Base-by-base conservation (phyloP, 1,284 basidiomycete genomes). In the Ustilago bromivora region DNA sequence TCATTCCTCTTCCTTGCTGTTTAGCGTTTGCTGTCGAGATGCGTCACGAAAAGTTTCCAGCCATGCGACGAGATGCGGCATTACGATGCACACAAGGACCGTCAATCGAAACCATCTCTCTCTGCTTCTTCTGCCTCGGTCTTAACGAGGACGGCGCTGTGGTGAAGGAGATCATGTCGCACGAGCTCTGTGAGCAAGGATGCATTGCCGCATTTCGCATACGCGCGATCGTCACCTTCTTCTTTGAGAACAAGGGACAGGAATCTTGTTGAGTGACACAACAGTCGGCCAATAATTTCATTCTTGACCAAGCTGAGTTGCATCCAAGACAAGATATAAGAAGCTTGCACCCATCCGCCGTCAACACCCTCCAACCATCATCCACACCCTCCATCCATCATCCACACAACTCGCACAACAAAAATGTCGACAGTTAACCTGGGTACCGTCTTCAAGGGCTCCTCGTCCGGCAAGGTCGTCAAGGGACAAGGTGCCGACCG, bases 371-470 rank as follows among this genome's bases (percentile, higher is more conserved):
- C 15, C 15, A 12, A 19, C 15, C 36, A 32, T 23, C 46, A 35
- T 10, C 47, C 38, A 6, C 15, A 38, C 19, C 12, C 35, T 11
- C 15, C 15, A 12, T 35, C 15, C 36, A 32, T 23, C 46, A 35
- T 10, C 47, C 38, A 6, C 6, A 38, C 19, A 28, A 8, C 23
- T 46, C 11, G 28, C 31, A 34, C 13, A 12, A 41, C 28, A 17
- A 59, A 13, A 23, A 76, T 64, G 61, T 58, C 68, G 23, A 71
- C 68, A 31, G 66, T 75, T 61, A 66, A 76, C 56, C 71, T 84
- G 54, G 82, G 82, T 35, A 82, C 81, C 35, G 76, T 79, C 43
- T 84, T 81, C 78, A 80, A 79, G 46, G 82, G 82, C 52, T 83
- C 78, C 35, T 23, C 53, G 7, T 77, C 76, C n/a, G 82, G 82